Conservation (phyloP, 345 rosid genomes). For the Jatropha curcas region DNA sequence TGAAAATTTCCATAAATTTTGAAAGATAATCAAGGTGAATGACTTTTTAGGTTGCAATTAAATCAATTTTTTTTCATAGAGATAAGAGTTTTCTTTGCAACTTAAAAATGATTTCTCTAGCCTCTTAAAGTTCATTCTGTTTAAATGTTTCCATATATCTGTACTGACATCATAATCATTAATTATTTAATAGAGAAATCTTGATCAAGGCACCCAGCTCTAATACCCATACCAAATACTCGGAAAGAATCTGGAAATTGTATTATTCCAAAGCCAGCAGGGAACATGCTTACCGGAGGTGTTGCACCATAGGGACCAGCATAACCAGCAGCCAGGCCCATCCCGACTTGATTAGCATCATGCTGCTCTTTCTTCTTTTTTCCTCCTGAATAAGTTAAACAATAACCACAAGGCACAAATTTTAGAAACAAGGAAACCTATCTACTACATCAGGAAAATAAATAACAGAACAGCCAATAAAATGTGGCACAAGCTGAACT, state of each 20-base stretch:
- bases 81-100: neutral
- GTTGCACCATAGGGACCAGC: slow-evolving; percentile 67
- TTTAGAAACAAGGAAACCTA: neutral
- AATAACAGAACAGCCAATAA: neutral
- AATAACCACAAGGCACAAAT: neutral
- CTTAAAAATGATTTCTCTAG: neutral
- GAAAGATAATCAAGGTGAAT: neutral
- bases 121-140: neutral
- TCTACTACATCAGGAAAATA: slow-evolving; percentile 1
- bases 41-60: neutral
- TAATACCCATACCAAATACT: neutral
- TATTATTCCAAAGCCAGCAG: neutral
- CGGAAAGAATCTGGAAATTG: neutral
- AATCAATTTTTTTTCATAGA: too few relatives aligned
- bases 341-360: slow-evolving; percentile 62
- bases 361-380: slow-evolving; percentile 89
- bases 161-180: neutral
- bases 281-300: slow-evolving; percentile 71
- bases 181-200: neutral
- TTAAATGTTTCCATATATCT: neutral
- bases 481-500: neutral
- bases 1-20: neutral
- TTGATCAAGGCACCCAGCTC: neutral
- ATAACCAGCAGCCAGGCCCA: slow-evolving; percentile 64
- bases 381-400: slow-evolving; percentile 39